These are phyloP conservation scores for Ceriops tagal DNA, from an alignment of 345 rosid genomes.

Conservation along the genomic window DNA sequence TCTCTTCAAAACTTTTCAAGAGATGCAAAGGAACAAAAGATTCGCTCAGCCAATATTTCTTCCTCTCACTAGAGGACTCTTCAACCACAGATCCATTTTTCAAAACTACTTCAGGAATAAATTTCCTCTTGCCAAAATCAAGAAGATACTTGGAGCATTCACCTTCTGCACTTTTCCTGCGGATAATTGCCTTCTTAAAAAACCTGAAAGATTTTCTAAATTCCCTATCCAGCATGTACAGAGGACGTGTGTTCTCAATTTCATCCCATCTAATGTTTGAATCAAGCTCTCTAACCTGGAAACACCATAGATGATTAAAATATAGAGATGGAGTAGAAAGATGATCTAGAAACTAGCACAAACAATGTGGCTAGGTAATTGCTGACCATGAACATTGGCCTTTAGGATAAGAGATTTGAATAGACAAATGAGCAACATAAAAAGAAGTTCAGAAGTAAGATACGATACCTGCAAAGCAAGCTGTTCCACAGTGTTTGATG, in stretches of 20 bases:
- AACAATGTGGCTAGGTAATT: no score
- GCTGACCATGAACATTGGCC: neutral
- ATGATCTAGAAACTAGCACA: slow-evolving; percentile 2
- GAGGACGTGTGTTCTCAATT: slow-evolving; percentile 60
- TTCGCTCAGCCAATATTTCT: slow-evolving; percentile 84
- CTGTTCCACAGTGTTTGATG: slow-evolving; percentile 72
- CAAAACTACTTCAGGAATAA: slow-evolving; percentile 65
- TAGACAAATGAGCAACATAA: neutral
- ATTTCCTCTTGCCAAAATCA: slow-evolving; percentile 96
- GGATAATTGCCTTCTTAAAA: slow-evolving; percentile 79
- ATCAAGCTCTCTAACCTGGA: slow-evolving; percentile 86
- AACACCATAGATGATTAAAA: slow-evolving; percentile 16
- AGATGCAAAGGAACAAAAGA: slow-evolving; percentile 84
- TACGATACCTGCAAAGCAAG: slow-evolving; percentile 74
- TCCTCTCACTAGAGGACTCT: slow-evolving; percentile 87
- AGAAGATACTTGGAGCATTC: slow-evolving; percentile 73
- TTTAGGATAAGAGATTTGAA: neutral
- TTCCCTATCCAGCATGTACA: slow-evolving; percentile 61
- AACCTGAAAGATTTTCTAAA: slow-evolving; percentile 67
- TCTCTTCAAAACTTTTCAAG: slow-evolving; percentile 91
- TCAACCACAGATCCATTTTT: slow-evolving; percentile 64
- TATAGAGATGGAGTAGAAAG: neutral
- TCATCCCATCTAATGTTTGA: slow-evolving; percentile 87
- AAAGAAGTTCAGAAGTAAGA: neutral
- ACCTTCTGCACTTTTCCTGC: slow-evolving; percentile 64